A percentile compares a stretch with the other conserved stretches of the same genome.
Conservation (phyloP, 1,139 yeast genomes). For the Zygosaccharomyces sapae region DNA sequence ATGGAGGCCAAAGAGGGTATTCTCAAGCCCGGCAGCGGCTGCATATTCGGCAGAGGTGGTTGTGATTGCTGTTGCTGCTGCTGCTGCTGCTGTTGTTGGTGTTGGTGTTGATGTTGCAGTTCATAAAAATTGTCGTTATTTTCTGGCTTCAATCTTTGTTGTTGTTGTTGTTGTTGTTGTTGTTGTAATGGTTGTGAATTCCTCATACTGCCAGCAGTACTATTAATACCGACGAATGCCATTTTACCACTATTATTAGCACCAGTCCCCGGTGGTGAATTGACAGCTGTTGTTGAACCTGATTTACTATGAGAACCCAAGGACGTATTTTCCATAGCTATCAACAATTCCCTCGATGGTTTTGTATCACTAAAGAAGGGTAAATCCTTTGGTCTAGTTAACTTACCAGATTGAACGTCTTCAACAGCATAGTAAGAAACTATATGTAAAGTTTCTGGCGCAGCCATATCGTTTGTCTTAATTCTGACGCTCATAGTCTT, state of each 20-base stretch:
- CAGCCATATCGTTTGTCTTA: slow-evolving; percentile 24
- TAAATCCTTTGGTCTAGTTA: slow-evolving; percentile 57
- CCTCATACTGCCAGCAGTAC: slow-evolving; percentile 15
- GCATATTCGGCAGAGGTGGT: slow-evolving; percentile 2
- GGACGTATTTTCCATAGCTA: slow-evolving; percentile 56
- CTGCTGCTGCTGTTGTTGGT: too few species aligned
- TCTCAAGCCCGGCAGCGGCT: slow-evolving; percentile 6
- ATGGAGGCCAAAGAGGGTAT: slow-evolving; percentile 7
- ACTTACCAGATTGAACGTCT: slow-evolving; percentile 59
- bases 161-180: background rate
- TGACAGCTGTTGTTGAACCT: background rate
- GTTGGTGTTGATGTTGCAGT: too few species aligned
- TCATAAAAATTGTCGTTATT: too few species aligned
- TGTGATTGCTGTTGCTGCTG: background rate
- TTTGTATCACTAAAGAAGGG: slow-evolving; percentile 47
- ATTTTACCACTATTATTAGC: background rate
- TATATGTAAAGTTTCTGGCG: slow-evolving; percentile 59
- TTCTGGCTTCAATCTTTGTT: too few species aligned
- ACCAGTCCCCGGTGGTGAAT: slow-evolving; percentile 1
- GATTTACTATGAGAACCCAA: slow-evolving; percentile 40
- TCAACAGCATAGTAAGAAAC: slow-evolving; percentile 73
- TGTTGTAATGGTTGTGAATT: slow-evolving; percentile 12
- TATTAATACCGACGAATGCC: slow-evolving; percentile 4
- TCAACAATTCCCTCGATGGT: slow-evolving; percentile 57
- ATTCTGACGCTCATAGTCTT: slow-evolving; percentile 68